Evolutionary conservation across 2,329 filamentous ascomycete genomes (phyloP).

Genomic region (Apiospora pterosperma): DNA sequence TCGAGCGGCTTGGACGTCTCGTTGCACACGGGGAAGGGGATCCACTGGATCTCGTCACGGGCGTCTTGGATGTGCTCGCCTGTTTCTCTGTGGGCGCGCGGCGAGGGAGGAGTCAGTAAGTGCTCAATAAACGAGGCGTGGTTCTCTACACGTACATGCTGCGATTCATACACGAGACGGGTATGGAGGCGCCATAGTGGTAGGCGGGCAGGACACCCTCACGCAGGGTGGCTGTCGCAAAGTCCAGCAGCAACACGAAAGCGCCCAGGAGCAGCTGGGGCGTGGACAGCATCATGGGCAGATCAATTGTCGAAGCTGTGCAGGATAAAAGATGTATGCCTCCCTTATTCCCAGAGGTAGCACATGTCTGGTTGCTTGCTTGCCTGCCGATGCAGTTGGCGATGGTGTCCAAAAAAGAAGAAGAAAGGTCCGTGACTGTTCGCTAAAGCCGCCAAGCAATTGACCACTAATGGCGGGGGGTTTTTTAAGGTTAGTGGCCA

Average conservation of each 20-base stretch:
- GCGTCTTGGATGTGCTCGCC: conserved; percentile 85
- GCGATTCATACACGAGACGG: conserved; percentile 71
- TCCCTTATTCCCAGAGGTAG: background rate
- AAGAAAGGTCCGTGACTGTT: background rate
- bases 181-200: conserved; percentile 63
- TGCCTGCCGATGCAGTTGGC: background rate
- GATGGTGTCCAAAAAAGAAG: background rate
- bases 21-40: conserved; percentile 86
- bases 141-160: conserved; percentile 67
- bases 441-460: background rate
- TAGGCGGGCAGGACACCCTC: conserved; percentile 55
- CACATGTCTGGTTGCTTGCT: background rate
- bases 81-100: conserved; percentile 65
- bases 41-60: conserved; percentile 82
- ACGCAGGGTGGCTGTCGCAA: conserved; percentile 17
- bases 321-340: background rate
- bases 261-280: conserved; percentile 1
- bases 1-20: conserved; percentile 81
- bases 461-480: background rate
- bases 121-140: too few relatives aligned
- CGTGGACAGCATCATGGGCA: background rate
- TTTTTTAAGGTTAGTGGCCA: background rate
- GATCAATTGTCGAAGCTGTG: background rate
- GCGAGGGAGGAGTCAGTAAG: too few relatives aligned
- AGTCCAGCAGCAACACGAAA: conserved; percentile 10